Base-by-base conservation (phyloP, 805 yeast species). In the Pichia sporocuriosa region DNA sequence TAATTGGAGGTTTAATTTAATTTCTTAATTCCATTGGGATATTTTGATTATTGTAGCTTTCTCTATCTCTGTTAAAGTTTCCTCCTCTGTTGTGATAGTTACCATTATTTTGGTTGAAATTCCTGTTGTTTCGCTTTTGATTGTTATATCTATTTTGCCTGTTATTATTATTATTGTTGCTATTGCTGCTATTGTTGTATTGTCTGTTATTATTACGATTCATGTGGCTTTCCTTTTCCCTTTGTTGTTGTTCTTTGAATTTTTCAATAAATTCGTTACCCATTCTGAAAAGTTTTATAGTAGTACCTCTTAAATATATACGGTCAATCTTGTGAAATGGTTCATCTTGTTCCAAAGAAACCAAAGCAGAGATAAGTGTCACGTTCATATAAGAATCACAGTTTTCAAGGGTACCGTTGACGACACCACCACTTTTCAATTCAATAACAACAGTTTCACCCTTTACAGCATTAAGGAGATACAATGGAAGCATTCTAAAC, bases 341-440 rank as follows among this genome's bases (percentile, higher is more conserved):
- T 49, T 74, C 79, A 29, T 84, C 90, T 50, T 71, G 59, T 32
- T 77, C 67, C 52, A 77, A 76, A 13, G 80, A 73, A 56, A 80
- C 84, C 36, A 79, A 75, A 13, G 82, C 97, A 48, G 88, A 80
- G 26, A 71, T 71, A 40, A 93, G 69, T 2, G 95, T 84, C 50
- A 93, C 69, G 61, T 93, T 93, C 99, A 93, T 93, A 88, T 94
- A 85, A 30, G 86, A 80, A 61, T 93, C 99, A 53, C 95, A 87
- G 56, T 85, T 84, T 42, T 78, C 76, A 45, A 93, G 69, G 43
- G 74, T 75, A 38, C 99, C 99, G 55, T 82, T 83, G 37, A 89
- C 69, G 9, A 90, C 80, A 55, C 86, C 96, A 26, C 97, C 96
- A 43, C 83, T 80, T 62, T 93, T 93, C 57, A 93, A 75, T 61